phyloP scores from a whole-genome alignment of 805 yeast species.

The Teunomyces gatunensis region DNA sequence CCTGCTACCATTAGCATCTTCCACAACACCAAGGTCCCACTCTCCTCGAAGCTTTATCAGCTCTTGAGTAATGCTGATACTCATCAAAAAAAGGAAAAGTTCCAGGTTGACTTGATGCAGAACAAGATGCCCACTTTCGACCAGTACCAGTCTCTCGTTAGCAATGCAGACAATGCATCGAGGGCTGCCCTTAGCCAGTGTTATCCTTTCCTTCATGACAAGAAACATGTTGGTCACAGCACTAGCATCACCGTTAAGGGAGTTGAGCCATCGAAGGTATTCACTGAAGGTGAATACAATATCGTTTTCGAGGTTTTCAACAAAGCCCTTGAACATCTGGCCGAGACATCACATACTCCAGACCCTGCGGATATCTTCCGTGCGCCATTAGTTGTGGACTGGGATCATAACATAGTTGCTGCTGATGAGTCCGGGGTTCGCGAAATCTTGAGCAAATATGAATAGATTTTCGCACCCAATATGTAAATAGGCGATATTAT shows the following conservation, averaged over 20 bases:
- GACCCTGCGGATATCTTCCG: constrained; percentile 34
- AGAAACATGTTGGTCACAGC: constrained; percentile 12
- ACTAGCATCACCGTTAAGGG: constrained; percentile 19
- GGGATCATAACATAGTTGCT: constrained; percentile 45
- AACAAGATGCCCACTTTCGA: constrained; percentile 43
- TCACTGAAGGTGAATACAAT: constrained; percentile 37
- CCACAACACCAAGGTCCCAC: constrained; percentile 37
- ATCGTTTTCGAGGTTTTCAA: constrained; percentile 37
- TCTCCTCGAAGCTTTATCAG: constrained; percentile 29
- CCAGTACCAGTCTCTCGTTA: constrained; percentile 31
- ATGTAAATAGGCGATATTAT: constrained; percentile 1
- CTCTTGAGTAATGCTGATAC: constrained; percentile 29
- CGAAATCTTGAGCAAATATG: constrained; percentile 30
- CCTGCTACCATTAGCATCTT: constrained; percentile 42
- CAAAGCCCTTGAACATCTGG: constrained; percentile 15
- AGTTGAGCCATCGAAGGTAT: constrained; percentile 23
- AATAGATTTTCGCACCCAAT: not conserved
- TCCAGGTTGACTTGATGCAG: constrained; percentile 36
- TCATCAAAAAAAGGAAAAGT: constrained; percentile 26
- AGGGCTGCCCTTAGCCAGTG: constrained; percentile 26
- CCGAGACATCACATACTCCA: constrained; percentile 19
- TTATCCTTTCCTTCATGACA: constrained; percentile 38
- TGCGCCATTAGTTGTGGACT: constrained; percentile 44
- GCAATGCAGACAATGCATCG: constrained; percentile 22
- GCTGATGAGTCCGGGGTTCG: constrained; percentile 32